A percentile compares a stretch with the other conserved stretches of the same genome.
Conservation (phyloP, 306 rosid genomes). For the Cucumis cinereus region DNA sequence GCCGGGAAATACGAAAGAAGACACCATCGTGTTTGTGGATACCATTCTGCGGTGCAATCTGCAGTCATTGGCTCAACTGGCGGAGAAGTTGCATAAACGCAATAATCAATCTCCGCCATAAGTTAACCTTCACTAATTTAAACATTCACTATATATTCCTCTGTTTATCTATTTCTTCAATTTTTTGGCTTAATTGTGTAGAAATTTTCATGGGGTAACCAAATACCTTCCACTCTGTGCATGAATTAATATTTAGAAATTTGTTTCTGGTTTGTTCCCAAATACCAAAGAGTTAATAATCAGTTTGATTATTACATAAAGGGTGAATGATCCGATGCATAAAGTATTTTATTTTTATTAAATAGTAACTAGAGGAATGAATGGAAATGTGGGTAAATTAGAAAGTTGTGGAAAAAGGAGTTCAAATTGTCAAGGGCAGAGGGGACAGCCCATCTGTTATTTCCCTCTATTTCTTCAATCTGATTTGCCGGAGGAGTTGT, state of each 20-base stretch:
- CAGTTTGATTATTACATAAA: not conserved
- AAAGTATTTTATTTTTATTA: no score
- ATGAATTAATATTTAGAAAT: not conserved
- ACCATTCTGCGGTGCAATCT: constrained; percentile 91
- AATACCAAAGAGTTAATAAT: not conserved
- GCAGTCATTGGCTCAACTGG: constrained; percentile 71
- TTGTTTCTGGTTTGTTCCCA: not conserved
- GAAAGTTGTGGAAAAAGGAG: not conserved
- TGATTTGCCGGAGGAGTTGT: no score
- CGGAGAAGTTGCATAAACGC: constrained; percentile 38
- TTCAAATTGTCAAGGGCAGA: not conserved
- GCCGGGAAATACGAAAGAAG: constrained; percentile 70
- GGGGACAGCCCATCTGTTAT: not conserved
- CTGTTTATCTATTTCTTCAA: not conserved
- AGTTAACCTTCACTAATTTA: not conserved
- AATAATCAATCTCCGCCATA: not conserved
- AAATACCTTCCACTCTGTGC: not conserved
- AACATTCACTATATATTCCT: not conserved
- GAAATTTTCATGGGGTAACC: not conserved
- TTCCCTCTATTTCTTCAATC: no score
- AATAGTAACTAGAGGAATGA: no score
- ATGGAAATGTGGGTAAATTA: not conserved
- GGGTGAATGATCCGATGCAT: no score
- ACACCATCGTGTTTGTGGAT: constrained; percentile 65
- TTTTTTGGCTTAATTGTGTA: not conserved